Conservation (phyloP, 352 stramenopile genomes). For the Phytophthora pisi region DNA sequence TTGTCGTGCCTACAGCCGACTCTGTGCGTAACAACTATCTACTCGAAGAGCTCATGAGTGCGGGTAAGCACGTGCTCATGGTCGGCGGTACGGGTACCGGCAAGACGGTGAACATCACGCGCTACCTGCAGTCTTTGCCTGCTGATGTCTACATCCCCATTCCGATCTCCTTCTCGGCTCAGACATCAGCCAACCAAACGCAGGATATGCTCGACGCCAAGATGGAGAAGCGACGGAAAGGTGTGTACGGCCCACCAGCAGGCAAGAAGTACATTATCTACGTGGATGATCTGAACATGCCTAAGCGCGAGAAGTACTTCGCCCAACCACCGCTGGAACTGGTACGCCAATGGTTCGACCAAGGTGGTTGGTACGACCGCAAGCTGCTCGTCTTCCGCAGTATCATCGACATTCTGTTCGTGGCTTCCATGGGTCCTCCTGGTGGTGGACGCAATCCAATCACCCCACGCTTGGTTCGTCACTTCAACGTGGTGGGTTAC, state of each 20-base stretch:
- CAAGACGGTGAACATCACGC: conserved; percentile 95
- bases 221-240: conserved; percentile 93
- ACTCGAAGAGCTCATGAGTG: conserved; percentile 82
- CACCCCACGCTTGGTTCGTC: conserved; percentile 88
- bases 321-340: conserved; percentile 95
- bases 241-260: conserved; percentile 90
- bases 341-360: conserved; percentile 94
- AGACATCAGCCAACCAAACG: conserved; percentile 93
- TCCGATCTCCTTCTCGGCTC: conserved; percentile 91
- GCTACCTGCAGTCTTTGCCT: conserved; percentile 86
- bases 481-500: conserved; percentile 95
- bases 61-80: conserved; percentile 94
- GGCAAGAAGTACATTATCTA: conserved; percentile 95
- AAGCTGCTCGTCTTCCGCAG: conserved; percentile 92
- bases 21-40: conserved; percentile 94
- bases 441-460: conserved; percentile 93
- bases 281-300: conserved; percentile 97
- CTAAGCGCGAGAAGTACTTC: conserved; percentile 94
- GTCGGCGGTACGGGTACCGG: conserved; percentile 93
- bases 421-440: conserved; percentile 92
- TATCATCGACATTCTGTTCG: conserved; percentile 90
- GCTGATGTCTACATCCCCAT: conserved; percentile 91
- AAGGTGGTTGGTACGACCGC: conserved; percentile 94
- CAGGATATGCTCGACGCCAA: conserved; percentile 93
- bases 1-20: conserved; percentile 94